Evolutionary conservation across 2,329 filamentous ascomycete species (phyloP), one percentile per base, ranked within the genome.

Genomic region (Pseudohalonectria lignicola): DNA sequence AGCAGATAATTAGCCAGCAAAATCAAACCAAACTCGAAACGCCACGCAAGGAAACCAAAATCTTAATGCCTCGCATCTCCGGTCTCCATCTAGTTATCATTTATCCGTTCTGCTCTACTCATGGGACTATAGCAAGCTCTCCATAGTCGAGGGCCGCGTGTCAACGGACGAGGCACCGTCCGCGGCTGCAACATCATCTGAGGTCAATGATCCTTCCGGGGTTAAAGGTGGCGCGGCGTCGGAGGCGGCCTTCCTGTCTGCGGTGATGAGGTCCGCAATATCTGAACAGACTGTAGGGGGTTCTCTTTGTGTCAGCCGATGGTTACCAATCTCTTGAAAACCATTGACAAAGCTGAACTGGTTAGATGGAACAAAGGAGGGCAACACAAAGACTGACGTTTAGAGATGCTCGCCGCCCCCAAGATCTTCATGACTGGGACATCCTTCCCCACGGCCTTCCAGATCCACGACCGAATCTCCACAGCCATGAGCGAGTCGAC

Each of bases 361-460:
- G 23, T 7, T 7, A 26, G 12, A 26, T 7, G 23, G 23, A 12
- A 26, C 7, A 26, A 12, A 8, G 23, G 23, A 15, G 19, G 16
- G 15, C 11, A 8, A 21, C 18, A 28, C 15, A 25, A 17, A 21
- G 11, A 38, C 47, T 43, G 18, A 46, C 44, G 28, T 33, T 54
- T 51, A 6, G 41, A 40, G 18, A 55, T 50, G 23, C 52, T 54
- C 3, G 45, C 37, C 1, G 57, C 55, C 2, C 56, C 49, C 9
- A 69, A 42, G 7, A 72, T 56, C 46, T 64, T 65, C 45, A 71
- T 56, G 1, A 70, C 61, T 0, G 64, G 57, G 7, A 71, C 54
- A 33, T 71, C 62, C 2, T 57, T 50, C 0, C 59, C 51, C 0
- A 66, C 34, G 13, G 57, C 50, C 44, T 63, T 64, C 39, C 59